phyloP scores from a whole-genome alignment of 768 basidiomycete genomes.

The Mycena metata region DNA sequence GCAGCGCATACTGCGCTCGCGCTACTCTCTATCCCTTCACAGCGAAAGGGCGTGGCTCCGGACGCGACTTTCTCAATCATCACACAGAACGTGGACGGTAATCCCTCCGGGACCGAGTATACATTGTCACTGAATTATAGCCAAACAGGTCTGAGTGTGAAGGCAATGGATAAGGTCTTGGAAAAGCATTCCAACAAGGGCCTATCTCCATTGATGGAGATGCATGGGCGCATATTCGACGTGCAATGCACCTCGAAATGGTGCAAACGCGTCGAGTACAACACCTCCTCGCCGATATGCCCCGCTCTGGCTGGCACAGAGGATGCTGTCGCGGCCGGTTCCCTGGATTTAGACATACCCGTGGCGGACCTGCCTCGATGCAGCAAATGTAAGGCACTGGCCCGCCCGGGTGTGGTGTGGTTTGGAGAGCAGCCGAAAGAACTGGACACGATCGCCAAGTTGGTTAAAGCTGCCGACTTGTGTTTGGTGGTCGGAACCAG shows the following conservation, averaged over 20 bases:
- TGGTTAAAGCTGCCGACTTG: slow-evolving; percentile 63
- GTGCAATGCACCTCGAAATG: slow-evolving; percentile 59
- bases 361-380: slow-evolving; percentile 59
- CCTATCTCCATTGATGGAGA: slow-evolving; percentile 60
- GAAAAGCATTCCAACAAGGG: slow-evolving; percentile 24
- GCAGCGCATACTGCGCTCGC: slow-evolving; percentile 69
- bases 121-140: no score
- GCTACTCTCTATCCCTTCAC: slow-evolving; percentile 54
- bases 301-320: slow-evolving; percentile 61
- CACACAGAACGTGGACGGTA: slow-evolving; percentile 75
- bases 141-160: slow-evolving; percentile 48
- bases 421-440: slow-evolving; percentile 63
- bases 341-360: slow-evolving; percentile 55
- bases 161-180: slow-evolving; percentile 51
- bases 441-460: slow-evolving; percentile 54
- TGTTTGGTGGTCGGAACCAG: slow-evolving; percentile 70
- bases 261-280: slow-evolving; percentile 58
- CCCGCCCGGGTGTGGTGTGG: slow-evolving; percentile 71
- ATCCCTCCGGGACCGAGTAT: no score
- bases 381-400: slow-evolving; percentile 56
- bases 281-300: slow-evolving; percentile 61
- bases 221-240: slow-evolving; percentile 74
- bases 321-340: slow-evolving; percentile 48
- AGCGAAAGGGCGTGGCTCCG: slow-evolving; percentile 57
- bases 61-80: slow-evolving; percentile 62